phyloP scores from a whole-genome alignment of 331 rosid genomes.

The Pyrus hybrid region DNA sequence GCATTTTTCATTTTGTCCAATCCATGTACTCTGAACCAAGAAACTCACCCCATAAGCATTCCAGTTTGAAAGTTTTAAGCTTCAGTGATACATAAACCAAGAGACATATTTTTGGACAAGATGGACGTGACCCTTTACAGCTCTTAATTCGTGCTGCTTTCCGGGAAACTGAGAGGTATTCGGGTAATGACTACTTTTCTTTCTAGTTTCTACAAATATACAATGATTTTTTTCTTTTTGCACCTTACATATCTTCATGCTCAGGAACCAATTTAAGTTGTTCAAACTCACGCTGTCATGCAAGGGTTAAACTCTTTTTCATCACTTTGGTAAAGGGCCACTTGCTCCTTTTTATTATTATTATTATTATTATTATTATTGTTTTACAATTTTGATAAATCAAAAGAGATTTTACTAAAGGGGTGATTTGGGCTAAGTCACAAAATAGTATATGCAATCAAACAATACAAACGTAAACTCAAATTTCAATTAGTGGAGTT shows the following conservation, averaged over 20 bases:
- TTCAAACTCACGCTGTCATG: too few relatives aligned
- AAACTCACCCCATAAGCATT: not conserved
- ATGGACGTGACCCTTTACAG: not conserved
- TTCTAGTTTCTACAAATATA: not conserved
- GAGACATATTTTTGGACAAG: not conserved
- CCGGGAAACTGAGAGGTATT: not conserved
- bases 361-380: too few relatives aligned
- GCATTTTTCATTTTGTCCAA: not conserved
- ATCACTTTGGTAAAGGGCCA: too few relatives aligned
- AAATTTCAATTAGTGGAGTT: too few relatives aligned
- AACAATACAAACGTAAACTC: too few relatives aligned
- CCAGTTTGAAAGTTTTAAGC: not conserved
- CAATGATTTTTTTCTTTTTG: not conserved
- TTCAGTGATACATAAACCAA: not conserved
- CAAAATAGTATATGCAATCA: too few relatives aligned
- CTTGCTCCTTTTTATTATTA: too few relatives aligned
- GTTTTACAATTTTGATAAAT: too few relatives aligned
- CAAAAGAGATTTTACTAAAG: too few relatives aligned
- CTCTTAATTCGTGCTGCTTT: not conserved
- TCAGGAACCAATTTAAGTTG: not conserved
- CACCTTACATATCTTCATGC: not conserved
- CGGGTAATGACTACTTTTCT: not conserved
- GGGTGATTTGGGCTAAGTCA: too few relatives aligned
- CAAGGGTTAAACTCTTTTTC: too few relatives aligned
- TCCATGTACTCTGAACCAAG: not conserved